A percentile compares a stretch with the other conserved stretches of the same genome.
Evolutionary conservation across 768 basidiomycete species (phyloP).

Genomic region (Agrocybe chaxingu): DNA sequence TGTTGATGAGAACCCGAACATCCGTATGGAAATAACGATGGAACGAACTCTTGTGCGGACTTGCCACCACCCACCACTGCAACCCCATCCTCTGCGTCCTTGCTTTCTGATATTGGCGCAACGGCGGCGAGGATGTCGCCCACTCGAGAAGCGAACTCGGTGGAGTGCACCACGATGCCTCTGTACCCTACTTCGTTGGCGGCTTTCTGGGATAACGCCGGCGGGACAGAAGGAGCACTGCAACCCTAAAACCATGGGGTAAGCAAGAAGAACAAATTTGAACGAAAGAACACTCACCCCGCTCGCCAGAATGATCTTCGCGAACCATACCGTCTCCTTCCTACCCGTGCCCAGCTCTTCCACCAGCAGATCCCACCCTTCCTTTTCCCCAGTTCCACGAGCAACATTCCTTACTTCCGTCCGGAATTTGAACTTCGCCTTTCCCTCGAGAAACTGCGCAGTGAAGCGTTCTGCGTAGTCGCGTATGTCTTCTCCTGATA

Average conservation of each 20-base stretch:
- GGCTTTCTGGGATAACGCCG: conserved; percentile 28
- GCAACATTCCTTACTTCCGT: conserved; percentile 46
- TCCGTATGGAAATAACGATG: not conserved
- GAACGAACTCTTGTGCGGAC: conserved; percentile 52
- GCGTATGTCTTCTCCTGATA: conserved; percentile 51
- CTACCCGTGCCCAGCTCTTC: conserved; percentile 18
- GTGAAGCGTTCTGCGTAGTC: conserved; percentile 53
- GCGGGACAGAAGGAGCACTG: conserved; percentile 43
- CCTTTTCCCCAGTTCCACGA: conserved; percentile 21
- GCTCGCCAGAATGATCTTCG: conserved; percentile 53
- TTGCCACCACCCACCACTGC: conserved; percentile 61
- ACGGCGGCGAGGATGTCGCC: conserved; percentile 32
- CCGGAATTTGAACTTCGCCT: conserved; percentile 38
- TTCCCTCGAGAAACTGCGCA: conserved; percentile 33
- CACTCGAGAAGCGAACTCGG: conserved; percentile 35
- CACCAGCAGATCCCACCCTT: conserved; percentile 41
- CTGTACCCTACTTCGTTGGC: conserved; percentile 35
- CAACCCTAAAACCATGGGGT: conserved; percentile 40
- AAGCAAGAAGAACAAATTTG: not conserved
- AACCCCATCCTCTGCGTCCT: conserved; percentile 19
- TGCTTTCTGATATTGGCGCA: conserved; percentile 9
- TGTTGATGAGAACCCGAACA: not conserved
- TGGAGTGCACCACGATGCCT: conserved; percentile 48
- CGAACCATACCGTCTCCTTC: conserved; percentile 33
- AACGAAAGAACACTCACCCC: conserved; percentile 29